These are phyloP conservation scores for Heterobasidion parviporum DNA, from an alignment of 1,284 basidiomycete species.

Conservation along the genomic window DNA sequence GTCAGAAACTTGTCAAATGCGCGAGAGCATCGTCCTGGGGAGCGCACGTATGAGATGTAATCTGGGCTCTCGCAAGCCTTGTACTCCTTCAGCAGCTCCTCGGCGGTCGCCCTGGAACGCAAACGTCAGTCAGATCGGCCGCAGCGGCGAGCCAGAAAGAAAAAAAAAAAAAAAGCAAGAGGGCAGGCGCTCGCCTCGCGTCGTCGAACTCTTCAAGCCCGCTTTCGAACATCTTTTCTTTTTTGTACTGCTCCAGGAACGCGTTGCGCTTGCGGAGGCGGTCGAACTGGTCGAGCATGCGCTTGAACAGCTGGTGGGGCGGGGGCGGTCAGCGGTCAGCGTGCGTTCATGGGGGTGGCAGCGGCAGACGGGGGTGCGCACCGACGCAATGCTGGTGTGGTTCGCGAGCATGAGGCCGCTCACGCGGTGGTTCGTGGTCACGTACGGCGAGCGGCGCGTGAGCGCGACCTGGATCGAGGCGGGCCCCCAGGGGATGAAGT, in stretches of 20 bases:
- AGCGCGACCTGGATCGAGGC: slow-evolving; percentile 97
- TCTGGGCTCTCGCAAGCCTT: slow-evolving; percentile 88
- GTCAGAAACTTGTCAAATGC: background rate
- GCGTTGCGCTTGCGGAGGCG: slow-evolving; percentile 84
- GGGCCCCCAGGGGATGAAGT: slow-evolving; percentile 99
- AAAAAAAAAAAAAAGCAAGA: background rate
- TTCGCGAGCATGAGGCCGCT: slow-evolving; percentile 99
- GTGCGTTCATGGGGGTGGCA: background rate
- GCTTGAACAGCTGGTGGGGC: slow-evolving; percentile 77
- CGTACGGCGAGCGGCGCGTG: slow-evolving; percentile 86
- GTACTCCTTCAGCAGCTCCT: slow-evolving; percentile 85
- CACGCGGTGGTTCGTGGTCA: slow-evolving; percentile 84
- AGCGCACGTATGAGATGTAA: slow-evolving; percentile 76
- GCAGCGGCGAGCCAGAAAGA: background rate
- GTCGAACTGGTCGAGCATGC: slow-evolving; percentile 96
- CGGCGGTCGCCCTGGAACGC: slow-evolving; percentile 63
- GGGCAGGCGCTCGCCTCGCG: slow-evolving; percentile 50
- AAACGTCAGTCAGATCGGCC: background rate
- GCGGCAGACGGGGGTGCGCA: slow-evolving; percentile 30
- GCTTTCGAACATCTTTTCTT: slow-evolving; percentile 90
- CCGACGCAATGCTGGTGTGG: slow-evolving; percentile 94
- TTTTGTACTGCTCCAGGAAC: slow-evolving; percentile 97
- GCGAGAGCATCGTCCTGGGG: background rate
- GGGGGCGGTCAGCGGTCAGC: background rate
- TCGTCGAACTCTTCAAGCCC: slow-evolving; percentile 93